Percentiles rank a stretch among this genome's conserved stretches.
Conservation (phyloP, 1,284 basidiomycete genomes). For the Tilletia indica region DNA sequence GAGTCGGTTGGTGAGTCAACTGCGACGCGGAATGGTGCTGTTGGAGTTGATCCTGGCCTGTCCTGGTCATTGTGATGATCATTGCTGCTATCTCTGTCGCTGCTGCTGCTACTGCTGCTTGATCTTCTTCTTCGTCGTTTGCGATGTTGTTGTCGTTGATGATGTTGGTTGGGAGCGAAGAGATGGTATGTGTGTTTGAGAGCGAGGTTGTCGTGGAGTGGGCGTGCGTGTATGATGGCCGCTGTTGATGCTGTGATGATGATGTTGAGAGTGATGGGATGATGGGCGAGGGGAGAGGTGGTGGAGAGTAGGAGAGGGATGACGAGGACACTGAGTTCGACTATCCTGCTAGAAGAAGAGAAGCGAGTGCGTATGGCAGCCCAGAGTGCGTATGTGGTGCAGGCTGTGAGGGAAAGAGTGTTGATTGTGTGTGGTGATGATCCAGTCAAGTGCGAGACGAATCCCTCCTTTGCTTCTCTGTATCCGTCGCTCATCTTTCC, state of each 20-base stretch:
- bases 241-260: slow-evolving; percentile 61
- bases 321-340: slow-evolving; percentile 69
- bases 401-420: slow-evolving; percentile 68
- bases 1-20: slow-evolving; percentile 43
- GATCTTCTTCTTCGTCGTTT: background rate
- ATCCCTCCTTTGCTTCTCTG: slow-evolving; percentile 80
- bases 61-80: too few relatives aligned
- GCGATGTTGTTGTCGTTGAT: background rate
- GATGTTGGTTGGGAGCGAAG: too few relatives aligned
- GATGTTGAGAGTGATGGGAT: slow-evolving; percentile 63
- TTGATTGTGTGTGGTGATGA: slow-evolving; percentile 75
- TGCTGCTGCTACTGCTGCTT: slow-evolving; percentile 18
- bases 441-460: slow-evolving; percentile 77
- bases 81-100: too few relatives aligned
- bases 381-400: slow-evolving; percentile 63
- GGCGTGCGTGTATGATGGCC: background rate
- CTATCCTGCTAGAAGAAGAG: slow-evolving; percentile 17
- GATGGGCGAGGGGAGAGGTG: slow-evolving; percentile 67
- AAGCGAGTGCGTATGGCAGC: slow-evolving; percentile 10
- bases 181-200: too few relatives aligned
- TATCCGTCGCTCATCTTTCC: slow-evolving; percentile 58
- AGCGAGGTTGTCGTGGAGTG: background rate
- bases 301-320: slow-evolving; percentile 75
- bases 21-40: slow-evolving; percentile 40
- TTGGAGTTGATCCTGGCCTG: background rate